Conservation (phyloP, 2,329 filamentous ascomycete genomes). For the Colletotrichum tofieldiae region DNA sequence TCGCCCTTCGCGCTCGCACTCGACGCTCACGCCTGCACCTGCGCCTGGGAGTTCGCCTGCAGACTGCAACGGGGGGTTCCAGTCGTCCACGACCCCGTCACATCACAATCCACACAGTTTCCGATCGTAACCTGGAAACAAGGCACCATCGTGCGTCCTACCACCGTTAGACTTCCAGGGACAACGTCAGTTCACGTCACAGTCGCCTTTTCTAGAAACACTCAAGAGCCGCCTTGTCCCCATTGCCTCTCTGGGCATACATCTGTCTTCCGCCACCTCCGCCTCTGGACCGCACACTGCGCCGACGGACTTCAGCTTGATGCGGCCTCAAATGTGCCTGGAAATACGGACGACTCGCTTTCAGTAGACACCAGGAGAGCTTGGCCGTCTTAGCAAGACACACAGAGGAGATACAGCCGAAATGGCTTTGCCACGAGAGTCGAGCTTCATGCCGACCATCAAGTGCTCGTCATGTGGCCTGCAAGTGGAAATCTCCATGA, state of each 20-base stretch:
- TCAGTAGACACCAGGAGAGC: conserved; percentile 19
- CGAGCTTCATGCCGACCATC: conserved; percentile 83
- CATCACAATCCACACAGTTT: conserved; percentile 33
- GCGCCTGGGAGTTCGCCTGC: conserved; percentile 7
- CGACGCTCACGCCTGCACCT: background rate
- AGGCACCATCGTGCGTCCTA: conserved; percentile 26
- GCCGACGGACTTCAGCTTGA: conserved; percentile 28
- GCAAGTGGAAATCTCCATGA: conserved; percentile 86
- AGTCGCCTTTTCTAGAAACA: conserved; percentile 34
- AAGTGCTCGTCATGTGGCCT: conserved; percentile 87
- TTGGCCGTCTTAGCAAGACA: conserved; percentile 3
- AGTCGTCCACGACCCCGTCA: conserved; percentile 27
- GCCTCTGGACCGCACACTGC: conserved; percentile 15
- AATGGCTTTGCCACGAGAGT: conserved; percentile 72
- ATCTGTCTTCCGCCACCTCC: conserved; percentile 3
- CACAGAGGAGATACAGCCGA: conserved; percentile 47
- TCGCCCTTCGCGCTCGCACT: background rate
- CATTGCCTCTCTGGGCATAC: conserved; percentile 2
- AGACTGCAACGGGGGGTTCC: conserved; percentile 18
- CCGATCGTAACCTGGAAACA: conserved; percentile 41
- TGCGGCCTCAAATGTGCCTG: conserved; percentile 33
- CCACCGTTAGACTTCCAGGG: conserved; percentile 21
- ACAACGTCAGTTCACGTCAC: conserved; percentile 39
- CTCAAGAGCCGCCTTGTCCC: conserved; percentile 34
- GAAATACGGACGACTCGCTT: conserved; percentile 21